These are phyloP conservation scores for Skeletonema costatum DNA, from an alignment of 108 stramenopile genomes.

Conservation along the genomic window DNA sequence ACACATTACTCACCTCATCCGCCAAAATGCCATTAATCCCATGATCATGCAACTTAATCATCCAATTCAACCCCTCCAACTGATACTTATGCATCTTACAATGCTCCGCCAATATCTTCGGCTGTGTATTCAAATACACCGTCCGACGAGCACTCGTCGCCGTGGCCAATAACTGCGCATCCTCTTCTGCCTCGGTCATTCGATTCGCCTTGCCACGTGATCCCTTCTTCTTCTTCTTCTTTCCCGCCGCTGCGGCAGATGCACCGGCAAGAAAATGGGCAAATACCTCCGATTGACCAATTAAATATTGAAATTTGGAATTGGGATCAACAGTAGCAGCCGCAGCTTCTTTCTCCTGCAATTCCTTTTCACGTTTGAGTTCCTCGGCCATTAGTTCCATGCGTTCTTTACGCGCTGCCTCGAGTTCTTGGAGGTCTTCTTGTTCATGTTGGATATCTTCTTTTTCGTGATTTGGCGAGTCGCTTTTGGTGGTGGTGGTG, in stretches of 20 bases:
- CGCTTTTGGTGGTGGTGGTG: constrained; percentile 21
- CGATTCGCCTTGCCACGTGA: constrained; percentile 77
- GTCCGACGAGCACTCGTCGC: constrained; percentile 83
- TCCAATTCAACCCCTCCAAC: constrained; percentile 99
- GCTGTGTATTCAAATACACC: constrained; percentile 90
- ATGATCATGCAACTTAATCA: constrained; percentile 98
- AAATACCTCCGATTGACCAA: constrained; percentile 98
- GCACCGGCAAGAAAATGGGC: constrained; percentile 94
- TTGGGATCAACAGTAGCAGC: constrained; percentile 12
- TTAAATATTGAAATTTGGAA: constrained; percentile 85
- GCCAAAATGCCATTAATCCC: constrained; percentile 99
- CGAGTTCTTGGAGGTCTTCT: constrained; percentile 57
- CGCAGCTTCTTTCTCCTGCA: background rate
- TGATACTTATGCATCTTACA: constrained; percentile 98
- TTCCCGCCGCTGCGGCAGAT: constrained; percentile 47
- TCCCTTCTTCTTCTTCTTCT: constrained; percentile 44
- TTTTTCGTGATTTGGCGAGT: constrained; percentile 7
- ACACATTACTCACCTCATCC: constrained; percentile 67
- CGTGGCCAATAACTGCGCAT: constrained; percentile 91
- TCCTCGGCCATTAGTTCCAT: constrained; percentile 76
- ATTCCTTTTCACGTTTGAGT: constrained; percentile 27
- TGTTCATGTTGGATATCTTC: constrained; percentile 16
- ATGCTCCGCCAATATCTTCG: constrained; percentile 66
- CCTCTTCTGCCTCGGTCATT: constrained; percentile 97
- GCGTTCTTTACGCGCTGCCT: constrained; percentile 67